Conservation (phyloP, 2,329 filamentous ascomycete species). For the Leptosphaerulina australis region DNA sequence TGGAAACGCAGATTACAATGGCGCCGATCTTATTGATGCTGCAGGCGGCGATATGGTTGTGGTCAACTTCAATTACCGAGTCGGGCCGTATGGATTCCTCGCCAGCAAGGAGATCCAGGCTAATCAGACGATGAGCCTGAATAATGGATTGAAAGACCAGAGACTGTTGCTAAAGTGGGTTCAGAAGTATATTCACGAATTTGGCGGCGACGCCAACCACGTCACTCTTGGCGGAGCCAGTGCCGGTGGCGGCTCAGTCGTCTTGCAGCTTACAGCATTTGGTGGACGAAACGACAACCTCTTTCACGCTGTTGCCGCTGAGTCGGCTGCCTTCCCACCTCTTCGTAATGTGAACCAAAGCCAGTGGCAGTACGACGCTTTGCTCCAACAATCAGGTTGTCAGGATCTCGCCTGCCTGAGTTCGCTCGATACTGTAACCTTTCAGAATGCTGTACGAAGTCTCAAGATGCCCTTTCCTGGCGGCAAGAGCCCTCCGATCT, state of each 20-base stretch:
- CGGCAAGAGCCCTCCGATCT: slow-evolving; percentile 40
- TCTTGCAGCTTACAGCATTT: slow-evolving; percentile 47
- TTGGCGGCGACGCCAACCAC: slow-evolving; percentile 49
- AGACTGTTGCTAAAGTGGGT: slow-evolving; percentile 47
- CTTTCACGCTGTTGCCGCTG: slow-evolving; percentile 44
- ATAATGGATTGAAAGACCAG: slow-evolving; percentile 49
- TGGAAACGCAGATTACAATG: slow-evolving; percentile 47
- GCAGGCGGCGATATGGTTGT: slow-evolving; percentile 43
- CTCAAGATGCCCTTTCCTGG: slow-evolving; percentile 49
- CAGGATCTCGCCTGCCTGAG: slow-evolving; percentile 49
- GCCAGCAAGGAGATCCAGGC: slow-evolving; percentile 39
- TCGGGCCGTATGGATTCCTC: slow-evolving; percentile 50
- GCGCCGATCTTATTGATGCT: slow-evolving; percentile 40
- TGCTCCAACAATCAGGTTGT: slow-evolving; percentile 46
- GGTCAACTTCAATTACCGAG: slow-evolving; percentile 51
- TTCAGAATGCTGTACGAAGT: slow-evolving; percentile 48
- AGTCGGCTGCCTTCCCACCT: slow-evolving; percentile 49
- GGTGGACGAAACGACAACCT: slow-evolving; percentile 46
- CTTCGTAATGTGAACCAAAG: slow-evolving; percentile 47
- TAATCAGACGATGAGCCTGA: slow-evolving; percentile 40
- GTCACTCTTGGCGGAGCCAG: slow-evolving; percentile 49
- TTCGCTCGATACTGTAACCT: slow-evolving; percentile 42
- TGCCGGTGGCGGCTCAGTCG: slow-evolving; percentile 49
- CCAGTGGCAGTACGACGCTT: slow-evolving; percentile 52
- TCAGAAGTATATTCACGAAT: slow-evolving; percentile 43